phyloP scores from a whole-genome alignment of 257 asterid species.

The Nicotiana obtusifolia region DNA sequence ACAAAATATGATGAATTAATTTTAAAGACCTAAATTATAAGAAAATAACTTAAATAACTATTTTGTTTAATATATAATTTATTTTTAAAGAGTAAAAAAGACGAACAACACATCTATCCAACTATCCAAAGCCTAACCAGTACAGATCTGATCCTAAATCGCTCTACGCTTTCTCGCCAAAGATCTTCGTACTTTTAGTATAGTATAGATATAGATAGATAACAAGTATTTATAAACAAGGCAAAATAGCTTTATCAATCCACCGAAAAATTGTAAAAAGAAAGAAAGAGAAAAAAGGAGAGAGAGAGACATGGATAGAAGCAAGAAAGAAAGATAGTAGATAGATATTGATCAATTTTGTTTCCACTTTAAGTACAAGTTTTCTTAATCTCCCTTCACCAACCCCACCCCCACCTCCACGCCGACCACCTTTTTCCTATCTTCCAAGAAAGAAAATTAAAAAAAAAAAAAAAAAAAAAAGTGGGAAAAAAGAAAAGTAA shows the following conservation, averaged over 20 bases:
- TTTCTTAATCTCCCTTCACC: background rate
- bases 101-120: too few species aligned
- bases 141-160: too few species aligned
- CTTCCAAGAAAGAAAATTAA: slow-evolving; percentile 2
- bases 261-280: background rate
- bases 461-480: background rate
- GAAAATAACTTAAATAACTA: too few species aligned
- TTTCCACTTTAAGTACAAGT: background rate
- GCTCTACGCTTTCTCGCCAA: too few species aligned
- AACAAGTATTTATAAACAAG: too few species aligned
- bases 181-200: too few species aligned
- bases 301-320: background rate
- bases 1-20: too few species aligned
- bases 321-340: background rate
- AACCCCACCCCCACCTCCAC: background rate
- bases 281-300: background rate
- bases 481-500: background rate
- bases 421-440: background rate
- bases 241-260: background rate
- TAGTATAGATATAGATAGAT: too few species aligned
- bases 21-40: too few species aligned
- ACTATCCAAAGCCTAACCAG: too few species aligned
- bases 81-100: too few species aligned
- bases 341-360: background rate
- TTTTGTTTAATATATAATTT: too few species aligned